phyloP scores from a whole-genome alignment of 192 early-diverging fungal genomes.

The Phycomyces nitens region DNA sequence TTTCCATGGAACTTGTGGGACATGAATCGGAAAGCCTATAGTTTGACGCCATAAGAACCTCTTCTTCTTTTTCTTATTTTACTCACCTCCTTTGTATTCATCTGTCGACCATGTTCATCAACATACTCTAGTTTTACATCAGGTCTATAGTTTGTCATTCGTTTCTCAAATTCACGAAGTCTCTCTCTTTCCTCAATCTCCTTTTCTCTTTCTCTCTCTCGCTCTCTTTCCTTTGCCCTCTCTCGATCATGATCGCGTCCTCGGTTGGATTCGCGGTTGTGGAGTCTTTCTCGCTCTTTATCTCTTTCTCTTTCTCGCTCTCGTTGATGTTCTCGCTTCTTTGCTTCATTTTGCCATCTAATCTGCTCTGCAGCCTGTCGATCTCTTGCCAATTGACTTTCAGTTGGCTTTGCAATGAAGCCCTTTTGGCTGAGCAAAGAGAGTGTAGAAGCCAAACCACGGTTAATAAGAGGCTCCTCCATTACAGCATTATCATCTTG shows the following conservation, averaged over 20 bases:
- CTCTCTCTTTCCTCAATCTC: constrained; percentile 57
- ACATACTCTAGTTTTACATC: constrained; percentile 86
- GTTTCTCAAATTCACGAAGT: constrained; percentile 71
- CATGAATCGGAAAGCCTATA: constrained; percentile 77
- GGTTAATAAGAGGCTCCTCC: constrained; percentile 79
- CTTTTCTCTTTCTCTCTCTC: constrained; percentile 48
- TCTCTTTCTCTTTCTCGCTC: constrained; percentile 65
- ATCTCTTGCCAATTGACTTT: constrained; percentile 69
- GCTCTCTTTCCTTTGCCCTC: constrained; percentile 23
- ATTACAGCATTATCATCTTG: constrained; percentile 22
- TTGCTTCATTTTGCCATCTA: constrained; percentile 73
- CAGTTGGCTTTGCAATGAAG: constrained; percentile 43
- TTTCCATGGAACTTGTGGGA: constrained; percentile 97
- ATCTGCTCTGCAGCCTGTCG: constrained; percentile 52
- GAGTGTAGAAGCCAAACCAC: constrained; percentile 80
- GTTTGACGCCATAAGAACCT: constrained; percentile 2
- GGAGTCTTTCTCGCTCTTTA: constrained; percentile 57
- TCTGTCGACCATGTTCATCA: constrained; percentile 79
- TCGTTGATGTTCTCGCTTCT: constrained; percentile 50
- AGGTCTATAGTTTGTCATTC: constrained; percentile 89
- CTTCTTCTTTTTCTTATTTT: background rate
- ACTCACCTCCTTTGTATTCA: constrained; percentile 79
- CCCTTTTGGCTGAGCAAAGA: constrained; percentile 80
- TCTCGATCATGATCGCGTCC: constrained; percentile 40
- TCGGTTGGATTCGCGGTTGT: constrained; percentile 18